Conservation (phyloP, 164 flowering plant species). For the Annona cherimola region DNA sequence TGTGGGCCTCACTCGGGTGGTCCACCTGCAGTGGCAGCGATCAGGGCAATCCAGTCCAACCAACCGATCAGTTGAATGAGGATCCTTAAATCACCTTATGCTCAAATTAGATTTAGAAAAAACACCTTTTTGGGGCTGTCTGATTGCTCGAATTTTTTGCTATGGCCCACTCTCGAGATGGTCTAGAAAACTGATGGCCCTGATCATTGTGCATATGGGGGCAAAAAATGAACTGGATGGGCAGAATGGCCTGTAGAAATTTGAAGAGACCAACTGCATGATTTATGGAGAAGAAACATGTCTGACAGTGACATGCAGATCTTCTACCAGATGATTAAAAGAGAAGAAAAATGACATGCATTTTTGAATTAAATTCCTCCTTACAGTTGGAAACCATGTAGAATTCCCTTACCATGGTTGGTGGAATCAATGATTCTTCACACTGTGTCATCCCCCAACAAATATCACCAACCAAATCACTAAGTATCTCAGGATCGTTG, state of each 20-base stretch:
- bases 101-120: too few species aligned
- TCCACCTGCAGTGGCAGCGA: background rate
- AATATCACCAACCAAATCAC: slow-evolving; percentile 18
- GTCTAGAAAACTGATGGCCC: background rate
- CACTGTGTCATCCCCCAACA: slow-evolving; percentile 10
- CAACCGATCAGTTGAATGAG: background rate
- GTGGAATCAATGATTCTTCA: slow-evolving; percentile 26
- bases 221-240: background rate
- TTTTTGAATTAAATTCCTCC: slow-evolving; percentile 2
- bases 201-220: background rate
- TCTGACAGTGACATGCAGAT: background rate
- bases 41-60: background rate
- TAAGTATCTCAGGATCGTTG: background rate
- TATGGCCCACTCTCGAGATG: background rate
- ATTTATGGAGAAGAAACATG: slow-evolving; percentile 7
- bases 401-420: slow-evolving; percentile 15
- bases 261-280: slow-evolving; percentile 2
- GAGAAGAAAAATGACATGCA: background rate
- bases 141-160: background rate
- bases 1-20: background rate
- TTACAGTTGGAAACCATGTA: slow-evolving; percentile 16
- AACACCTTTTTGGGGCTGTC: background rate
- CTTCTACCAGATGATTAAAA: slow-evolving; percentile 1
- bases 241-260: background rate
- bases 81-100: background rate